Evolutionary conservation across 371 early-diverging fungal genomes (phyloP).

Genomic region (Mucor irregularis): DNA sequence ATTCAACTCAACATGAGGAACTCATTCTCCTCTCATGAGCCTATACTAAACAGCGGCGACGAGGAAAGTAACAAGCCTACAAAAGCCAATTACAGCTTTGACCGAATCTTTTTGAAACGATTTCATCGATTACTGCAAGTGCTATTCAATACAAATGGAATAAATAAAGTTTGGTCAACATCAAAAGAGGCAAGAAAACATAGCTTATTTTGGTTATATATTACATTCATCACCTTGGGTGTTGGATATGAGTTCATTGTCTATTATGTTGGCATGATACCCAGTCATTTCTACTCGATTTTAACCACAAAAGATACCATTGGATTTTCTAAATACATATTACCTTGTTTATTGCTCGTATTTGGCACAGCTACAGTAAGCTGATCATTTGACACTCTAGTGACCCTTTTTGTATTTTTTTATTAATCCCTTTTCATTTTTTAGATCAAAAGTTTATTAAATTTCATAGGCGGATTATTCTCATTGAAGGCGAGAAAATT

Average conservation of each 20-base stretch:
- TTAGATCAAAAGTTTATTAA: slow-evolving; percentile 59
- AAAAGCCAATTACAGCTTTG: slow-evolving; percentile 34
- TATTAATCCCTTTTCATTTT: background rate
- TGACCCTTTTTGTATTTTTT: background rate
- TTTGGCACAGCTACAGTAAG: slow-evolving; percentile 59
- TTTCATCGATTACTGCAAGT: slow-evolving; percentile 41
- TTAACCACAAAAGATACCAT: slow-evolving; percentile 60
- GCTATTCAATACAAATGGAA: slow-evolving; percentile 30
- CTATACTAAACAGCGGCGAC: slow-evolving; percentile 1
- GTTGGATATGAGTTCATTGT: slow-evolving; percentile 59
- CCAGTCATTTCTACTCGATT: slow-evolving; percentile 73
- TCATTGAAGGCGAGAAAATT: slow-evolving; percentile 57
- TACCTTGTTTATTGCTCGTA: slow-evolving; percentile 55
- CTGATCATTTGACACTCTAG: slow-evolving; percentile 1
- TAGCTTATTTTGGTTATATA: slow-evolving; percentile 49
- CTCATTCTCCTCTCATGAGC: slow-evolving; percentile 12
- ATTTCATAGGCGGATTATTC: slow-evolving; percentile 58
- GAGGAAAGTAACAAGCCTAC: background rate
- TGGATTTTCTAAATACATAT: slow-evolving; percentile 57
- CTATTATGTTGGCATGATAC: slow-evolving; percentile 72
- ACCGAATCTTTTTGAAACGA: slow-evolving; percentile 49
- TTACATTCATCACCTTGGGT: slow-evolving; percentile 43
- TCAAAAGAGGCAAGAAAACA: slow-evolving; percentile 29
- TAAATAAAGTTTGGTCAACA: slow-evolving; percentile 17
- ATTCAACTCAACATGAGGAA: slow-evolving; percentile 11